A percentile compares a stretch with the other conserved stretches of the same genome.
Evolutionary conservation across 1,139 yeast species (phyloP).

Genomic region (Hemisphaericaspora subhashii): DNA sequence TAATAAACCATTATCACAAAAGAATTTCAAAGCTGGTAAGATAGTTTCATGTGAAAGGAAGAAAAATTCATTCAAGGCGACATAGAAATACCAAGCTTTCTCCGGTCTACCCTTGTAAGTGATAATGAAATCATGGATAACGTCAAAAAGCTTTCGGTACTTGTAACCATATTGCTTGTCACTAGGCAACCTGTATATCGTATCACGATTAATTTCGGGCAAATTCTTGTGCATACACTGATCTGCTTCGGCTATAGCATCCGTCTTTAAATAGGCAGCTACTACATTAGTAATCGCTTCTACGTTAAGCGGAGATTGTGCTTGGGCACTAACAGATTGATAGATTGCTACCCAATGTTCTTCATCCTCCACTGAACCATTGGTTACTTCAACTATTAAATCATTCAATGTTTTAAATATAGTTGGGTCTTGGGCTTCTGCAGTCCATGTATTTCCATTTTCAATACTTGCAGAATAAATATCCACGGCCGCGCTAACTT

Average conservation of each 20-base stretch:
- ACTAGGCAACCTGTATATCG: conserved; percentile 28
- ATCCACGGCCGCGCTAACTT: conserved; percentile 26
- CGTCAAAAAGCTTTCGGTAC: conserved; percentile 35
- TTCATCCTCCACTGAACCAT: conserved; percentile 19
- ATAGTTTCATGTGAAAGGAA: conserved; percentile 61
- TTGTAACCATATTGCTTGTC: conserved; percentile 26
- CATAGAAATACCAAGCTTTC: conserved; percentile 65
- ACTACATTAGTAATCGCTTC: conserved; percentile 52
- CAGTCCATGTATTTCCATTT: conserved; percentile 28
- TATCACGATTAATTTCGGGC: conserved; percentile 44
- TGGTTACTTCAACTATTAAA: conserved; percentile 27
- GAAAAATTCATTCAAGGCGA: conserved; percentile 58
- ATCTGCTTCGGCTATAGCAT: conserved; percentile 57
- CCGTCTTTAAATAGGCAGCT: conserved; percentile 44
- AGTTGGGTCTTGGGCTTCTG: conserved; percentile 29
- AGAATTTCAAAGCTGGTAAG: conserved; percentile 59
- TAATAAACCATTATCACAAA: conserved; percentile 57
- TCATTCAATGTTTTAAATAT: conserved; percentile 33
- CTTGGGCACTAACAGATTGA: conserved; percentile 39
- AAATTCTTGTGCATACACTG: conserved; percentile 61
- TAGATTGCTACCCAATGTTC: conserved; percentile 33
- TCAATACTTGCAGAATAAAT: conserved; percentile 35
- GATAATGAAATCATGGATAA: conserved; percentile 48
- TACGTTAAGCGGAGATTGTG: conserved; percentile 29
- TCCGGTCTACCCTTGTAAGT: conserved; percentile 45